Conservation (phyloP, 805 yeast species). For the Starmerella gropengiesseri region DNA sequence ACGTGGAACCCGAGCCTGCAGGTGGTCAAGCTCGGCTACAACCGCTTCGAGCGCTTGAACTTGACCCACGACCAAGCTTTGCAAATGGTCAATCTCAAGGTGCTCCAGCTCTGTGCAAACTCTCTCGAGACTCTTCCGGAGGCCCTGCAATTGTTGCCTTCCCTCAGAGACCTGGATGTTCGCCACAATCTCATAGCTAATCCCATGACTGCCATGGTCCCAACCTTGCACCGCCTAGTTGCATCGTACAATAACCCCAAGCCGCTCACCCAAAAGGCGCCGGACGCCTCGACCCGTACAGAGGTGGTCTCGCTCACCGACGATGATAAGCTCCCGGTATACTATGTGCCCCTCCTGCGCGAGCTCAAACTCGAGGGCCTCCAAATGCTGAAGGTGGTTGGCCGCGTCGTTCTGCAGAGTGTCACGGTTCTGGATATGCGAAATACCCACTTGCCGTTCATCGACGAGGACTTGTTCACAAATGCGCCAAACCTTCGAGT, state of each 20-base stretch:
- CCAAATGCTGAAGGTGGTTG: conserved; percentile 5
- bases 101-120: conserved; percentile 76
- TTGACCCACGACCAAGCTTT: conserved; percentile 35
- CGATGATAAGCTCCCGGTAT: background rate
- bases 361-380: conserved; percentile 11
- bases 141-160: conserved; percentile 46
- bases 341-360: background rate
- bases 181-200: conserved; percentile 43
- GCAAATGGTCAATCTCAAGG: conserved; percentile 49
- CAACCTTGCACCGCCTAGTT: conserved; percentile 22
- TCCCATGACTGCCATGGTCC: conserved; percentile 30
- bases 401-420: conserved; percentile 1
- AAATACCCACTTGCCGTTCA: conserved; percentile 68
- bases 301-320: too few relatives aligned
- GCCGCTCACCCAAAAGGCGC: conserved; percentile 1
- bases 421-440: conserved; percentile 51
- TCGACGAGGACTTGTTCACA: conserved; percentile 53
- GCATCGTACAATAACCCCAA: conserved; percentile 24
- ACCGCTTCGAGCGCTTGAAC: conserved; percentile 36
- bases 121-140: conserved; percentile 51
- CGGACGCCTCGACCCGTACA: too few relatives aligned
- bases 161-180: conserved; percentile 62
- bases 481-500: conserved; percentile 58
- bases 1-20: conserved; percentile 43
- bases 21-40: conserved; percentile 67